phyloP scores from a whole-genome alignment of 129 eudicot species.

The Flaveria brownii region DNA sequence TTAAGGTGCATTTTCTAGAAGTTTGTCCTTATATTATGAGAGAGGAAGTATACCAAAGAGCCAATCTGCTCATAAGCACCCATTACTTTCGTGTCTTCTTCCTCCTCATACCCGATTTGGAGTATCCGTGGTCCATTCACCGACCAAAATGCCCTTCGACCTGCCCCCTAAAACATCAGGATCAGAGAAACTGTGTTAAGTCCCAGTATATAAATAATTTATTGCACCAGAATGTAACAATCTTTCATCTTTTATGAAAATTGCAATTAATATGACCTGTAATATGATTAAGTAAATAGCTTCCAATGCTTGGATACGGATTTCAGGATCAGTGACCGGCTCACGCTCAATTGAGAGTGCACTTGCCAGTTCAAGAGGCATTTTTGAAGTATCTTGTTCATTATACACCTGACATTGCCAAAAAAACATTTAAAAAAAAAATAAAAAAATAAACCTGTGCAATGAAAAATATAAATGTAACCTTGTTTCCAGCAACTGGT shows the following conservation, averaged over 20 bases:
- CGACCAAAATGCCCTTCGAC: conserved; percentile 95
- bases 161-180: conserved; percentile 62
- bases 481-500: conserved; percentile 98
- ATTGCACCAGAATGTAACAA: neutral
- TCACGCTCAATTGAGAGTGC: conserved; percentile 94
- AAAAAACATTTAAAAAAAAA: neutral
- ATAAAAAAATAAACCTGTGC: neutral
- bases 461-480: conserved; percentile 16
- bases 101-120: conserved; percentile 90
- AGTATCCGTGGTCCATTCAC: conserved; percentile 90
- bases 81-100: conserved; percentile 86
- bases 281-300: conserved; percentile 74
- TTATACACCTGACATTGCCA: conserved; percentile 60
- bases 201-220: neutral
- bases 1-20: neutral
- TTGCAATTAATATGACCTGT: conserved; percentile 47
- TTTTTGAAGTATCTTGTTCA: conserved; percentile 83
- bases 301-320: conserved; percentile 79
- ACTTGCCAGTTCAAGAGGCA: conserved; percentile 93
- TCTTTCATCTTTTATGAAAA: neutral
- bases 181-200: conserved; percentile 16
- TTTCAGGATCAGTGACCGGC: conserved; percentile 74
- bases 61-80: conserved; percentile 92
- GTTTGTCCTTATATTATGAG: neutral
- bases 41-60: conserved; percentile 62